These are phyloP conservation scores for Citrus medica DNA, from an alignment of 345 rosid genomes.

Conservation along the genomic window DNA sequence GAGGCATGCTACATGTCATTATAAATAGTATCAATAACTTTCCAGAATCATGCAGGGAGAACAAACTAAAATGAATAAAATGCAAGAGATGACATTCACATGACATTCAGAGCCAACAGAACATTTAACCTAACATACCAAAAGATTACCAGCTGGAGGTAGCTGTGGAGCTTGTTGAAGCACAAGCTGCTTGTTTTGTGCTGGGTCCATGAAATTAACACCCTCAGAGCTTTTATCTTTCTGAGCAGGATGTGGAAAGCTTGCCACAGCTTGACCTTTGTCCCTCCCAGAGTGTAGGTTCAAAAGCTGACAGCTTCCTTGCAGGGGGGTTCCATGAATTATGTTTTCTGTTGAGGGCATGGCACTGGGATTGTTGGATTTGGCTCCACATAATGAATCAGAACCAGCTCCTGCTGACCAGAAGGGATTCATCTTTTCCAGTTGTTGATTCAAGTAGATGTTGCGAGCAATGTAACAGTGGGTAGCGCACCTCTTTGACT, in stretches of 20 bases:
- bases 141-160: constrained; percentile 27
- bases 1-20: constrained; percentile 39
- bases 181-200: constrained; percentile 30
- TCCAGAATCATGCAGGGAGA: not conserved
- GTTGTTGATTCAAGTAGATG: constrained; percentile 50
- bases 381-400: constrained; percentile 24
- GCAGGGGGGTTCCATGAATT: constrained; percentile 26
- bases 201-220: constrained; percentile 13
- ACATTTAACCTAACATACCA: constrained; percentile 33
- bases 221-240: constrained; percentile 37
- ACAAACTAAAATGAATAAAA: not conserved
- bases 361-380: constrained; percentile 19
- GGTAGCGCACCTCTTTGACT: constrained; percentile 52
- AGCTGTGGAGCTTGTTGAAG: constrained; percentile 32
- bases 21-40: not conserved
- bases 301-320: constrained; percentile 27
- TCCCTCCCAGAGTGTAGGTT: constrained; percentile 35
- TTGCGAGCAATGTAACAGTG: constrained; percentile 55
- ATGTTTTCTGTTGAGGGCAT: constrained; percentile 16
- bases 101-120: not conserved
- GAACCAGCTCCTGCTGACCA: constrained; percentile 36
- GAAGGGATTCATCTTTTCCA: constrained; percentile 33
- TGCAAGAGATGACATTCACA: not conserved
- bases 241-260: constrained; percentile 11
- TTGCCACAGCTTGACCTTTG: constrained; percentile 16